phyloP scores from a whole-genome alignment of 1,284 basidiomycete genomes.

The Singerocomus inundabilis region DNA sequence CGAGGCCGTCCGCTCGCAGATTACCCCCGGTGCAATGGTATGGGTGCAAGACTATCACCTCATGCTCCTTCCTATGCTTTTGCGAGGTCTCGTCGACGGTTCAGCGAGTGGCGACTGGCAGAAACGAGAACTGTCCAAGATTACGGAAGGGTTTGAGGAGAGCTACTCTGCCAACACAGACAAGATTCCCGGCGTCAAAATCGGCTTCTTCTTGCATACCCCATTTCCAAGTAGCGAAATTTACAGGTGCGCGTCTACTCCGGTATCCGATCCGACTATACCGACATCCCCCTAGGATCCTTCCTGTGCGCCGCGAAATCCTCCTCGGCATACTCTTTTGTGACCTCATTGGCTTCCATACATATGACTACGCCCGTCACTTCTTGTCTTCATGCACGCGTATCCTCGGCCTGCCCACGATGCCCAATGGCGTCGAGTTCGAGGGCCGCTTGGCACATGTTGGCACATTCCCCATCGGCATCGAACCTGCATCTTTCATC shows the following conservation, averaged over 20 bases:
- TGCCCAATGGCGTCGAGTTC: constrained; percentile 98
- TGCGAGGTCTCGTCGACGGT: constrained; percentile 86
- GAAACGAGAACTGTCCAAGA: constrained; percentile 66
- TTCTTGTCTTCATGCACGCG: constrained; percentile 98
- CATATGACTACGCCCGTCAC: constrained; percentile 99
- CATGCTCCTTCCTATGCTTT: constrained; percentile 95
- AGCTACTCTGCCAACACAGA: constrained; percentile 41
- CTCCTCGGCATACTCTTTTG: constrained; percentile 93
- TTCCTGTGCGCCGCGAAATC: constrained; percentile 96
- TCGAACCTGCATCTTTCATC: constrained; percentile 92
- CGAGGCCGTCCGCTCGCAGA: constrained; percentile 77
- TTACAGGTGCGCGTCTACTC: constrained; percentile 70
- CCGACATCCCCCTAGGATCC: constrained; percentile 57
- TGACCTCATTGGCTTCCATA: constrained; percentile 98
- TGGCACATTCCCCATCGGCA: constrained; percentile 98
- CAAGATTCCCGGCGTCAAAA: constrained; percentile 69
- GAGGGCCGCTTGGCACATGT: constrained; percentile 95
- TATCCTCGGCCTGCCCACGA: constrained; percentile 92
- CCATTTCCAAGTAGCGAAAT: constrained; percentile 99
- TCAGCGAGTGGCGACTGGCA: constrained; percentile 61
- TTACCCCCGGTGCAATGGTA: constrained; percentile 87
- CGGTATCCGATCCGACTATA: constrained; percentile 8
- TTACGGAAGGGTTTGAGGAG: constrained; percentile 75
- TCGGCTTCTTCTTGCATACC: constrained; percentile 98
- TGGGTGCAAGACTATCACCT: constrained; percentile 99